Percentiles rank a stretch among this genome's conserved stretches.
These are phyloP conservation scores for Diddensiella caesifluorescens DNA, from an alignment of 805 yeast species.

Conservation along the genomic window DNA sequence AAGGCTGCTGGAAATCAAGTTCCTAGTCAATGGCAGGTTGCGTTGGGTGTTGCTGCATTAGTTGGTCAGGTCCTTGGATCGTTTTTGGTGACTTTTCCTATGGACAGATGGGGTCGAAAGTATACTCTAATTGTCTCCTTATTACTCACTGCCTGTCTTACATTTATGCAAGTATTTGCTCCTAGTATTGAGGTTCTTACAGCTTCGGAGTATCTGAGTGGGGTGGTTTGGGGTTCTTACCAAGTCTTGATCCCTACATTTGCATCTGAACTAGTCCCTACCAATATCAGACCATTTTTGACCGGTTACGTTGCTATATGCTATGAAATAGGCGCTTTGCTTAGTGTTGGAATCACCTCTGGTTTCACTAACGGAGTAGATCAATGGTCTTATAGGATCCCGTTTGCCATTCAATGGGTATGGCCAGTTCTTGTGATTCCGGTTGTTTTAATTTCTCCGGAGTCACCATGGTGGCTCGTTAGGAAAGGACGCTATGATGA, in stretches of 20 bases:
- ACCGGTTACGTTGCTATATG: slow-evolving; percentile 49
- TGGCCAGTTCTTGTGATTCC: slow-evolving; percentile 50
- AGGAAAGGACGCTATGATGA: slow-evolving; percentile 37
- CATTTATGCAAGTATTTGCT: slow-evolving; percentile 49
- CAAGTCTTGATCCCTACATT: slow-evolving; percentile 46
- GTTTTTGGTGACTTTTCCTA: slow-evolving; percentile 39
- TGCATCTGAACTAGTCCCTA: slow-evolving; percentile 52
- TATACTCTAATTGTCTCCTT: slow-evolving; percentile 37
- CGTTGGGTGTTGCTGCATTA: slow-evolving; percentile 25
- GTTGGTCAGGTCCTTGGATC: slow-evolving; percentile 45
- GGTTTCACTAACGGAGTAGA: slow-evolving; percentile 29
- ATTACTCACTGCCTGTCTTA: slow-evolving; percentile 34
- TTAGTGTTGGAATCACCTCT: slow-evolving; percentile 47
- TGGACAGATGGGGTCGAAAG: slow-evolving; percentile 45
- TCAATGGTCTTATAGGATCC: slow-evolving; percentile 45
- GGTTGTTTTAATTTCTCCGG: slow-evolving; percentile 38
- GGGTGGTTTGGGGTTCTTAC: slow-evolving; percentile 49
- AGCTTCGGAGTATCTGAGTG: slow-evolving; percentile 36
- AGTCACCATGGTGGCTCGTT: slow-evolving; percentile 54
- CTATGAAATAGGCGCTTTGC: slow-evolving; percentile 54
- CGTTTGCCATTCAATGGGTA: slow-evolving; percentile 56
- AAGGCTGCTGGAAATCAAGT: slow-evolving; percentile 12
- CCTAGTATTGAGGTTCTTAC: slow-evolving; percentile 34
- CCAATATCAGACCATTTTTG: slow-evolving; percentile 43
- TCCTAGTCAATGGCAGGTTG: slow-evolving; percentile 28